Conservation (phyloP, 2,329 filamentous ascomycete genomes). For the Bertia moriformis region DNA sequence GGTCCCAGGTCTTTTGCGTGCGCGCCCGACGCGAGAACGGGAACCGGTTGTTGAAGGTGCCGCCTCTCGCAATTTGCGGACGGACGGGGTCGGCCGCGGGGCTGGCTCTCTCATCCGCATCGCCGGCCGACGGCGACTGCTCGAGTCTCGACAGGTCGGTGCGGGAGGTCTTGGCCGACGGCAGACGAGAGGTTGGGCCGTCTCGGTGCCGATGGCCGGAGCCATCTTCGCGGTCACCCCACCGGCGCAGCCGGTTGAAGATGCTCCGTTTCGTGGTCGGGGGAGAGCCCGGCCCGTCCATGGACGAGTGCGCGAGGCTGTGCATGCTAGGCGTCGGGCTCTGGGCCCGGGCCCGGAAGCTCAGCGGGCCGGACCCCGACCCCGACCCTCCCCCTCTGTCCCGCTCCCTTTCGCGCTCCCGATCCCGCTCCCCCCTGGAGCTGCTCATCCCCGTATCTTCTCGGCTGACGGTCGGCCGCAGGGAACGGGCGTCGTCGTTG, state of each 20-base stretch:
- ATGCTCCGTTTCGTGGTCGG: no score
- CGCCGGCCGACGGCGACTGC: conserved; percentile 4
- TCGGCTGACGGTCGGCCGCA: conserved; percentile 60
- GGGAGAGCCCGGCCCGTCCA: no score
- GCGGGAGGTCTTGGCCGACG: conserved; percentile 33
- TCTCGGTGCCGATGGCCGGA: no score
- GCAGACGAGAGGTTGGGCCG: no score
- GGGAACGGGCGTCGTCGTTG: conserved; percentile 47
- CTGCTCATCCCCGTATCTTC: conserved; percentile 53
- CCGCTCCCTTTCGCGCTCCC: not conserved
- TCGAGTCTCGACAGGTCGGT: conserved; percentile 27
- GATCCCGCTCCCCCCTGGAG: conserved; percentile 12
- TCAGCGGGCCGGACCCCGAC: conserved; percentile 34
- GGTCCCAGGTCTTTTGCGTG: conserved; percentile 29
- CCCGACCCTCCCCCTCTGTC: conserved; percentile 33
- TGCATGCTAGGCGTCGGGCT: conserved; percentile 70
- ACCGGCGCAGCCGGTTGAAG: no score
- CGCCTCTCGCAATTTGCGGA: no score
- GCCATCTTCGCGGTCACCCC: no score
- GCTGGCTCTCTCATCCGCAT: conserved; percentile 6
- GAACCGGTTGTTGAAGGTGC: conserved; percentile 44
- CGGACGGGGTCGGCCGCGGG: conserved; percentile 16
- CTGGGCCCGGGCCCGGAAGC: conserved; percentile 44
- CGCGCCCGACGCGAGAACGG: conserved; percentile 48
- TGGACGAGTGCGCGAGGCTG: conserved; percentile 34